Evolutionary conservation across 2,329 filamentous ascomycete species (phyloP).

Genomic region (Cladophialophora carrionii): DNA sequence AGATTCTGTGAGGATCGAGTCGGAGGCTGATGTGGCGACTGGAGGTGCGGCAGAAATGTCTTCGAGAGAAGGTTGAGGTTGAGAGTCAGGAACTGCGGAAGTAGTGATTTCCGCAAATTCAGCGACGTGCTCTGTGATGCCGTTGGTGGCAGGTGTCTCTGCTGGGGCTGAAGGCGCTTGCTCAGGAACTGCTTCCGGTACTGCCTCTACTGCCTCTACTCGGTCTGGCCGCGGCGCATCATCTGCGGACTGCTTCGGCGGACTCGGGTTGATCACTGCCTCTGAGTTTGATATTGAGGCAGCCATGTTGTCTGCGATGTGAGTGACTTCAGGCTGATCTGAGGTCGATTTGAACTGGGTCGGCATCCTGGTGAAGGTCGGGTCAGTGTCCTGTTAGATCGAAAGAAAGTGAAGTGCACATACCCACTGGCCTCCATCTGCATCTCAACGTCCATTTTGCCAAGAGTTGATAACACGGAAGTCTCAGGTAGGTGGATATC

Average conservation of each 20-base stretch:
- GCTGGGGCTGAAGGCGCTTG: slow-evolving; percentile 5
- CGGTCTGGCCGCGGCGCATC: slow-evolving; percentile 15
- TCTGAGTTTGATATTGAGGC: slow-evolving; percentile 38
- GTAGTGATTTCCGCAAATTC: slow-evolving; percentile 13
- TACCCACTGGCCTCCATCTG: slow-evolving; percentile 38
- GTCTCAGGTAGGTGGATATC: slow-evolving; percentile 20
- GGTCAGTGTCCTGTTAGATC: slow-evolving; percentile 10
- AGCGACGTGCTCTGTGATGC: slow-evolving; percentile 9
- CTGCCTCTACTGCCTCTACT: slow-evolving; percentile 22
- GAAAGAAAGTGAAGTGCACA: slow-evolving; percentile 19
- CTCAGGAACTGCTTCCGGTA: slow-evolving; percentile 19
- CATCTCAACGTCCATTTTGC: slow-evolving; percentile 38
- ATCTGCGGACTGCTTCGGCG: slow-evolving; percentile 20
- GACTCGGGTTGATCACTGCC: slow-evolving; percentile 17
- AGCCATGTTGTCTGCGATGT: slow-evolving; percentile 34
- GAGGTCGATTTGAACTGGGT: slow-evolving; percentile 35
- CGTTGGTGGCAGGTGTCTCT: slow-evolving; percentile 21
- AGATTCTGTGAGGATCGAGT: slow-evolving; percentile 27
- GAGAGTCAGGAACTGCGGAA: slow-evolving; percentile 28
- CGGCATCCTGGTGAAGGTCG: slow-evolving; percentile 34
- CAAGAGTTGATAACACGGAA: slow-evolving; percentile 18
- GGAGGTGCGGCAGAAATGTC: slow-evolving; percentile 10
- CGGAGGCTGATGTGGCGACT: slow-evolving; percentile 18
- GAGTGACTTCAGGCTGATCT: slow-evolving; percentile 32
- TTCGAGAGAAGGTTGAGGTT: slow-evolving; percentile 24